Conservation (phyloP, 2,329 filamentous ascomycete species). For the Beauveria pseudobassiana region DNA sequence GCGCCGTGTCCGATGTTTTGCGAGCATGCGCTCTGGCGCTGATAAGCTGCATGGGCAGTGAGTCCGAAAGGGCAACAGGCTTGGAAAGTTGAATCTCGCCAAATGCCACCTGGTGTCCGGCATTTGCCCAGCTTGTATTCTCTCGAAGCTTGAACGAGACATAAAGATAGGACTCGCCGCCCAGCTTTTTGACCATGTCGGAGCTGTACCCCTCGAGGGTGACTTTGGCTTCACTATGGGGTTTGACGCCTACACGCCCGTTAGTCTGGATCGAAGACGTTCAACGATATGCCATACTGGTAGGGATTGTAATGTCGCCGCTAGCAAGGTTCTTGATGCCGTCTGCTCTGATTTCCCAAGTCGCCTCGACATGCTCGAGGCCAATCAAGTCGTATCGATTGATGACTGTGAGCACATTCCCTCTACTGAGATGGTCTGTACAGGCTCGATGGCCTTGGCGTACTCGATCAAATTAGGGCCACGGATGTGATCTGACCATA, state of each 20-base stretch:
- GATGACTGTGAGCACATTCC: slow-evolving; percentile 35
- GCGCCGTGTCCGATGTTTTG: slow-evolving; percentile 12
- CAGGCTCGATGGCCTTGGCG: slow-evolving; percentile 52
- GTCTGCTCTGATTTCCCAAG: slow-evolving; percentile 35
- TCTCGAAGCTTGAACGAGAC: slow-evolving; percentile 38
- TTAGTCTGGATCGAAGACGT: not conserved
- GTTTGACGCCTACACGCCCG: slow-evolving; percentile 33
- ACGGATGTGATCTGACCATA: slow-evolving; percentile 38
- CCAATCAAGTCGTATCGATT: slow-evolving; percentile 49
- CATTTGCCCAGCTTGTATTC: slow-evolving; percentile 42
- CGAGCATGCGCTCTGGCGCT: slow-evolving; percentile 19
- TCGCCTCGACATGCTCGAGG: slow-evolving; percentile 41
- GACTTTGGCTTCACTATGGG: slow-evolving; percentile 23
- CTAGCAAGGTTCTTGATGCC: slow-evolving; percentile 25
- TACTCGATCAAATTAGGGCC: slow-evolving; percentile 46
- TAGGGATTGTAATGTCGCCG: slow-evolving; percentile 32
- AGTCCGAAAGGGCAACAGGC: slow-evolving; percentile 21
- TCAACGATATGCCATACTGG: slow-evolving; percentile 22
- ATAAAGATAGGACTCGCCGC: slow-evolving; percentile 38
- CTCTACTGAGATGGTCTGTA: slow-evolving; percentile 40
- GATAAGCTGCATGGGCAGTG: slow-evolving; percentile 14
- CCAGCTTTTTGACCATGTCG: slow-evolving; percentile 16
- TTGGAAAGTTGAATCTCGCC: slow-evolving; percentile 36
- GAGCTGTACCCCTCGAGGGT: slow-evolving; percentile 25
- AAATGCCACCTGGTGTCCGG: slow-evolving; percentile 44